phyloP scores from a whole-genome alignment of 495 filamentous ascomycete genomes.

The Jackrogersella multiformis region DNA sequence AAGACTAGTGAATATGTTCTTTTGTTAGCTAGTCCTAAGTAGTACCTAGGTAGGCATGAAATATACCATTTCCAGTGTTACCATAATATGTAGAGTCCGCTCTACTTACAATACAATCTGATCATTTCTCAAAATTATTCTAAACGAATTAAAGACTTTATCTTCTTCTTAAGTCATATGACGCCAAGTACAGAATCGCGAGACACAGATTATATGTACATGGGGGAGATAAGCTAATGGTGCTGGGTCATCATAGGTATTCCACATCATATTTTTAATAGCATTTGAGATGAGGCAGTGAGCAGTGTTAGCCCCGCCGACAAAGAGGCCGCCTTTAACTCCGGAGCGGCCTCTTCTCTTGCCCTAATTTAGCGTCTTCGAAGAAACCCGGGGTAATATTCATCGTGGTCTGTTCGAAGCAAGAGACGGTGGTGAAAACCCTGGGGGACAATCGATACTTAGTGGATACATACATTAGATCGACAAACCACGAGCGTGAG shows the following conservation, averaged over 20 bases:
- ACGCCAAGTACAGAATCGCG: not conserved
- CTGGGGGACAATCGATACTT: no score
- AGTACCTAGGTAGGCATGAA: not conserved
- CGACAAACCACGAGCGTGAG: no score
- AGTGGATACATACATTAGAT: slow-evolving; percentile 15
- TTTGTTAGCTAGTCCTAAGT: slow-evolving; percentile 3
- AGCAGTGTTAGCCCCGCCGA: not conserved
- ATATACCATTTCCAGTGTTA: slow-evolving; percentile 10
- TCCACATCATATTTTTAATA: not conserved
- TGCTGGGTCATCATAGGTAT: not conserved
- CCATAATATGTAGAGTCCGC: not conserved
- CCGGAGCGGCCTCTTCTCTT: not conserved
- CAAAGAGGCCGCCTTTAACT: not conserved
- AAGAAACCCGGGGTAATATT: not conserved
- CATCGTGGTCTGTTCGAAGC: not conserved
- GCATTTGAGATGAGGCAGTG: not conserved
- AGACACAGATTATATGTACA: slow-evolving; percentile 1
- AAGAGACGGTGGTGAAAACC: slow-evolving; percentile 13
- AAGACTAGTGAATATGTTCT: not conserved
- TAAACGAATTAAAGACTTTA: not conserved
- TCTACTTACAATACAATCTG: not conserved
- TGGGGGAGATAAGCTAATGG: not conserved
- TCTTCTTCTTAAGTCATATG: not conserved
- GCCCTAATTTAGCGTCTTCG: not conserved
- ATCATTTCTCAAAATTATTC: not conserved